Base-by-base conservation (phyloP, 2,329 filamentous ascomycete species). In the Botryotinia convoluta region DNA sequence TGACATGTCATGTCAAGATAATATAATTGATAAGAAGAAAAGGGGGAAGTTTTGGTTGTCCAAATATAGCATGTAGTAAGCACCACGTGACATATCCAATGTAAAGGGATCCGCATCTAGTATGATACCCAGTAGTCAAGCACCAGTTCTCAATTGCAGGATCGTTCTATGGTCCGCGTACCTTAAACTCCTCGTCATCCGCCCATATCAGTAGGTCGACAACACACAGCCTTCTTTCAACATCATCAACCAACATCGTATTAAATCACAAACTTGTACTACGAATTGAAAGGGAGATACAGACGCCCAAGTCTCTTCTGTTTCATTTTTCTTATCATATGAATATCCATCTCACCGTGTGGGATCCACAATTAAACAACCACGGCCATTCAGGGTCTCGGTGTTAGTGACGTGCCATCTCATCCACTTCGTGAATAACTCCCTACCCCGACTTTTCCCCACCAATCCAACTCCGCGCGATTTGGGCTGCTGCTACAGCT, bases 401-500 rank as follows among this genome's bases (percentile, higher is more conserved):
- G 35, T 57, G 48, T 68, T 69, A 72, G 71, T 72, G 71, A 69
- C 71, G 71, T 72, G 71, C 63, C 71, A 72, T 72, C 71, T 69
- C 63, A 69, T 72, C 64, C 71, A 68, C 54, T 35, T 29, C 59
- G 39, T 63, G 69, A 45, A 72, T 64, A 39, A 61, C 51, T 62
- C 29, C 39, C 44, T 62, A 69, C 72, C 72, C 72, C 62, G 45
- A 74, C 69, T 61, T 61, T 71, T 69, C 71, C 63, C 71, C 71
- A 72, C 71, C 61, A 68, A 68, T 68, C 62, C 74, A 72, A 69
- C 62, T 72, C 48, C 35, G 48, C n/a, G 65, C 72, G 74, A 72
- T 75, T 74, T 88, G 91, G 87, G 91, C 91, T 93, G 91, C 90
- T 90, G 88, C 87, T 84, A 83, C 84, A 95, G 93, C 92, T 91